Evolutionary conservation across 2,329 filamentous ascomycete species (phyloP).

Genomic region (Ramichloridium luteum): DNA sequence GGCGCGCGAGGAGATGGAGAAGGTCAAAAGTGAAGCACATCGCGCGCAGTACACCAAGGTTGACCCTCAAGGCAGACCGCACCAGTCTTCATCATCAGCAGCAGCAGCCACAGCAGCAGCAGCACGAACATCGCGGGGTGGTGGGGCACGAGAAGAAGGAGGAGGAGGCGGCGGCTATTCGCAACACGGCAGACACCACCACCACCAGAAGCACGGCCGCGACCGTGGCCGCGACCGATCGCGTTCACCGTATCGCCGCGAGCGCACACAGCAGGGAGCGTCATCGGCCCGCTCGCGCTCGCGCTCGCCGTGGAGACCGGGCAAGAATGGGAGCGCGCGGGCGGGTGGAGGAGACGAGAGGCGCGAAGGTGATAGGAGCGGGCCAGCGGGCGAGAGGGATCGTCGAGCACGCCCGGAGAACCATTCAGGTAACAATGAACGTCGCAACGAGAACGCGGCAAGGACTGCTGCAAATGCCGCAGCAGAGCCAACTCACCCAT

Average conservation of each 20-base stretch:
- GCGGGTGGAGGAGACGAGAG: too few species aligned
- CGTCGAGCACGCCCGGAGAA: conserved; percentile 12
- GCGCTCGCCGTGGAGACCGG: conserved; percentile 20
- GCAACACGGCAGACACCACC: too few species aligned
- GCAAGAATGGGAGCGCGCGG: conserved; percentile 24
- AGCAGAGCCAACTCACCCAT: conserved; percentile 17
- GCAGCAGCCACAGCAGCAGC: too few species aligned
- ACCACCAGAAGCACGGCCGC: background rate
- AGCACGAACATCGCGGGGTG: too few species aligned
- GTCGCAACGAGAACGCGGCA: too few species aligned
- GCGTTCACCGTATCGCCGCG: conserved; percentile 43
- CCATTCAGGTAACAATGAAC: too few species aligned
- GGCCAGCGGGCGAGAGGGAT: conserved; percentile 18
- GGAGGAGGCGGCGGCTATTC: too few species aligned
- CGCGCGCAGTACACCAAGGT: background rate
- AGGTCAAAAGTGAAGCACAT: conserved; percentile 1
- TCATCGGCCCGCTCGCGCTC: conserved; percentile 20
- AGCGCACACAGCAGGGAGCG: conserved; percentile 20
- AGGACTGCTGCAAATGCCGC: conserved; percentile 32
- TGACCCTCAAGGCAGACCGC: background rate
- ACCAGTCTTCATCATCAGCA: background rate
- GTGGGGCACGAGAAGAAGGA: too few species aligned
- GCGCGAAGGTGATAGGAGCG: conserved; percentile 54
- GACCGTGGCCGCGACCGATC: conserved; percentile 29
- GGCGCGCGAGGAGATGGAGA: background rate